Base-by-base conservation (phyloP, 1,284 basidiomycete genomes). In the Ustanciosporium gigantosporum region DNA sequence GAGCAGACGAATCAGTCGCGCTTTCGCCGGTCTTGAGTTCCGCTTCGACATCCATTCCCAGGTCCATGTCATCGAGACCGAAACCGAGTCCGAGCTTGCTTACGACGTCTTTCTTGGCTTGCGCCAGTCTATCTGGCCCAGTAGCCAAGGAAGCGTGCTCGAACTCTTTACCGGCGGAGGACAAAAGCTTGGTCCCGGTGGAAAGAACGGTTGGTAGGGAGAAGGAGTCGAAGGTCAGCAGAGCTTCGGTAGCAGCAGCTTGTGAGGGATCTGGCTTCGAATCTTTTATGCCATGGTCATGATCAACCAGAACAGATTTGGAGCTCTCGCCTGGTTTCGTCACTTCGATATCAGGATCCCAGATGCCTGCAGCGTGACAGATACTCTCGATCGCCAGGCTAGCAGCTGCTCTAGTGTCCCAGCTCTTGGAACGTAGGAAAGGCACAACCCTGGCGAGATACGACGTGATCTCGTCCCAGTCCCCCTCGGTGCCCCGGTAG, bases 161-260 rank as follows among this genome's bases (percentile, higher is more conserved):
- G 66, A 90, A 93, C 77, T 93, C 90, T 67, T 88, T 90, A 2
- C 91, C 90, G 0, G 89, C 90, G 0, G 90, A 92, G 0, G 90
- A 87, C 1, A 93, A 82, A 1, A 93, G 83, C 14, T 89, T 83
- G 31, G 85, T 87, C 21, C 88, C 88, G 44, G 86, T 86, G 23
- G 84, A 79, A 59, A 92, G 83, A 22, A 92, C 82, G 44, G 88
- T 85, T 47, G 83, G 82, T 3, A 92, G 85, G 13, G 88, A 89
- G 43, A 80, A 79, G 13, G 64, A 55, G 8, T 50, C 46, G 23
- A 80, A 73, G 7, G 64, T 51, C 21, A 78, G 69, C 0, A 64
- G 49, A 34, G 41, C 42, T 17, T 58, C 50, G 31, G 44, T 39
- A 16, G 51, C 39, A 14, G 53, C 31, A 14, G 48, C 36, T n/a